phyloP scores from a whole-genome alignment of 1,284 basidiomycete species.

The Ganoderma meredithae region DNA sequence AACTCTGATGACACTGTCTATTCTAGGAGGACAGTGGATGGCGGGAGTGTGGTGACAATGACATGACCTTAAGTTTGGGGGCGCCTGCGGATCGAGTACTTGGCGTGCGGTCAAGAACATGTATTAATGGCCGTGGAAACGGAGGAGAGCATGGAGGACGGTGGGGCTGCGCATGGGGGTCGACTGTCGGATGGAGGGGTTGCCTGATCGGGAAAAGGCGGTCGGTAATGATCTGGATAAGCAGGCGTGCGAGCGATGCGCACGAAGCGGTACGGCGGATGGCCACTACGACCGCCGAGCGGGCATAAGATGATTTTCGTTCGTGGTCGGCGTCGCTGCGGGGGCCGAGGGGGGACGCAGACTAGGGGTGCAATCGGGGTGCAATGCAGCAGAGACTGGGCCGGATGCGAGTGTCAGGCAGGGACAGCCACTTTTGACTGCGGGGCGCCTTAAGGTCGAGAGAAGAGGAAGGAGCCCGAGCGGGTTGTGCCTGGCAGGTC shows the following conservation, averaged over 20 bases:
- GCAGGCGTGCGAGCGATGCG: not conserved
- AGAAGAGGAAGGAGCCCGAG: not conserved
- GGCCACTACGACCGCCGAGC: not conserved
- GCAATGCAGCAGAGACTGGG: not conserved
- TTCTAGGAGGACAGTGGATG: not conserved
- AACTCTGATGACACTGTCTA: conserved; percentile 8
- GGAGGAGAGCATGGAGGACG: not conserved
- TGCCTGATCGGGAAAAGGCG: conserved; percentile 3
- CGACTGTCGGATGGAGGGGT: not conserved
- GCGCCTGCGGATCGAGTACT: not conserved
- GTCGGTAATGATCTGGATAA: not conserved
- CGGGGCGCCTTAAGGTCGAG: conserved; percentile 23
- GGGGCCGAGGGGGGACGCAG: not conserved
- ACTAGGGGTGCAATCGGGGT: not conserved
- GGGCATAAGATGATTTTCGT: not conserved
- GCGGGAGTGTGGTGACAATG: not conserved
- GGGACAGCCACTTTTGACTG: conserved; percentile 25
- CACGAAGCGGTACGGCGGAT: not conserved
- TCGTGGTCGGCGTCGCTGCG: not conserved
- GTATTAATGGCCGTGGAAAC: not conserved
- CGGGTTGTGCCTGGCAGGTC: conserved; percentile 30
- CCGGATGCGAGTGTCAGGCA: conserved; percentile 4
- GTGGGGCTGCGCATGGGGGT: not conserved
- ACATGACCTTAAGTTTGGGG: not conserved
- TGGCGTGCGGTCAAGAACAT: not conserved